Base-by-base conservation (phyloP, 1,139 yeast genomes). In the Candida tropicalis region DNA sequence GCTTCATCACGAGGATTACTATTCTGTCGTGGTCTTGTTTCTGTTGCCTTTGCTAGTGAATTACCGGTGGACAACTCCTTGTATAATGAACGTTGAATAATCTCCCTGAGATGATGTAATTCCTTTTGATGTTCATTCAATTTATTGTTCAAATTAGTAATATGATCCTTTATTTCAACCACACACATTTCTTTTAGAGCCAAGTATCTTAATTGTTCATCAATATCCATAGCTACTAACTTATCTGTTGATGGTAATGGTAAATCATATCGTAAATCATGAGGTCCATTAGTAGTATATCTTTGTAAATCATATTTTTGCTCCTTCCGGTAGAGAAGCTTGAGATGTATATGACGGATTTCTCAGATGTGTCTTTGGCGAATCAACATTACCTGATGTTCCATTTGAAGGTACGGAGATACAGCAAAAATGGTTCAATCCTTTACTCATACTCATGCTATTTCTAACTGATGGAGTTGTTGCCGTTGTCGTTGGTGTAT, bases 101-200 rank as follows among this genome's bases (percentile, higher is more conserved):
- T 60, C 40, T 65, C 67, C 27, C 77, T 59, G 25, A 80, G 63
- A 40, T 60, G 63, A 44, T 77, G 82, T 26, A 81, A 68, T 32
- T 75, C 77, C 26, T 57, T 57, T 51, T 79, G 81, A 37, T 79
- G 65, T 54, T 70, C 49, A 53, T 65, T 38, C 41, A 68, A 47
- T 55, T 69, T 58, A 51, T 59, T 50, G 31, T 56, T 64, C 42
- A 73, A 51, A 34, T 59, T 58, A 40, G 62, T 64, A 27, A 81
- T 69, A 41, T 67, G 66, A 52, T 81, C 84, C 45, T 76, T 79
- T 35, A 80, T 58, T 49, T 81, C 85, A 31, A 81, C 78, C 24
- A 80, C 66, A 16, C 72, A 67, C 84, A 81, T 80, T 55, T 82
- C 88, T 52, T 80, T 82, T 28, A 79, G 60, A 0, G 87, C 87